phyloP scores from a whole-genome alignment of 768 basidiomycete species.

The Lactifluus rugatus region DNA sequence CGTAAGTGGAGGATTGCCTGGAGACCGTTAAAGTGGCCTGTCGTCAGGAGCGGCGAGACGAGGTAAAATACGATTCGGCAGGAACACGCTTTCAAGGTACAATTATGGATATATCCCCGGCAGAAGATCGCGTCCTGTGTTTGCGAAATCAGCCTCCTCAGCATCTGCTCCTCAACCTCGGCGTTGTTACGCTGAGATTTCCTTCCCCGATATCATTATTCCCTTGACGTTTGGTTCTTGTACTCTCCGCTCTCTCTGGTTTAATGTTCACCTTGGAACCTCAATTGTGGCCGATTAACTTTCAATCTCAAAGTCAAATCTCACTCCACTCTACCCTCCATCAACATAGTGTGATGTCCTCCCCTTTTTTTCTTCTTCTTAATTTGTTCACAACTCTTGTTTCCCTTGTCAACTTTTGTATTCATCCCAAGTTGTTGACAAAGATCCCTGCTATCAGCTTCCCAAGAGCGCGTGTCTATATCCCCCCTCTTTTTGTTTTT shows the following conservation, averaged over 20 bases:
- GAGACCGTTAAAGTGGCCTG: slow-evolving; percentile 38
- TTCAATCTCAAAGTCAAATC: too few species aligned
- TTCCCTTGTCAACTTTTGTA: slow-evolving; percentile 29
- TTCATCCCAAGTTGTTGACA: slow-evolving; percentile 37
- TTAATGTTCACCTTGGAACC: too few species aligned
- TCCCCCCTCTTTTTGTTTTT: too few species aligned
- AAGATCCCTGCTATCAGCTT: slow-evolving; percentile 19
- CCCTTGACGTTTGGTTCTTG: too few species aligned
- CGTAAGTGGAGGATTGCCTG: slow-evolving; percentile 43
- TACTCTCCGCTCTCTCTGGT: too few species aligned
- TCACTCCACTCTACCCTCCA: too few species aligned
- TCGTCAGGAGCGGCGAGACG: slow-evolving; percentile 28
- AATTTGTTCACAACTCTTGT: neutral
- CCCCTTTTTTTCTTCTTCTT: slow-evolving; percentile 5
- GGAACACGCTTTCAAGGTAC: too few species aligned
- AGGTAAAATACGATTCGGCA: slow-evolving; percentile 35
- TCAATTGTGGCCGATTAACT: too few species aligned
- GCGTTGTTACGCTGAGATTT: too few species aligned
- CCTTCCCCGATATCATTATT: too few species aligned
- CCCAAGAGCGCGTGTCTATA: slow-evolving; percentile 15
- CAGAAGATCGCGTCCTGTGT: slow-evolving; percentile 12
- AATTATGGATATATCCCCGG: slow-evolving; percentile 47
- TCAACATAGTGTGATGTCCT: too few species aligned
- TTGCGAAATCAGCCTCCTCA: neutral
- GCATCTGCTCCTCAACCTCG: too few species aligned